These are phyloP conservation scores for Suhomyces bokatorum DNA, from an alignment of 1,139 yeast genomes.

Conservation along the genomic window DNA sequence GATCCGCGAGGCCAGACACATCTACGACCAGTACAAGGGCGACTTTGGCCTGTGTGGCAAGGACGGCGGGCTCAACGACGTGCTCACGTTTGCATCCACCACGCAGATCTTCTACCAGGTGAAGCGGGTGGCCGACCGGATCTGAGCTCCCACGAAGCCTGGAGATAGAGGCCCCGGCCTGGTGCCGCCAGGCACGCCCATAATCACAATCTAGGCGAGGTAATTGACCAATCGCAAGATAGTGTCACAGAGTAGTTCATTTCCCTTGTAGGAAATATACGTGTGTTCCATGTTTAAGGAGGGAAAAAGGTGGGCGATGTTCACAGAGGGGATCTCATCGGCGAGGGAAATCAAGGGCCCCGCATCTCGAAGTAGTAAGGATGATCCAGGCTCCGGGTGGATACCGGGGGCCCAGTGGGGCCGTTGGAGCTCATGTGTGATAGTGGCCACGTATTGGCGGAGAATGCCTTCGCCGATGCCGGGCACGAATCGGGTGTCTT, in stretches of 20 bases:
- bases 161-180: background rate
- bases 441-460: slow-evolving; percentile 15
- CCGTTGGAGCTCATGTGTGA: slow-evolving; percentile 6
- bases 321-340: slow-evolving; percentile 4
- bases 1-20: slow-evolving; percentile 25
- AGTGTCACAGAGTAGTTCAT: slow-evolving; percentile 7
- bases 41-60: slow-evolving; percentile 9
- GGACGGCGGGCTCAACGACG: slow-evolving; percentile 13
- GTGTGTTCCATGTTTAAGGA: slow-evolving; percentile 1
- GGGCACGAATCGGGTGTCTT: slow-evolving; percentile 17
- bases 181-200: background rate
- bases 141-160: no score
- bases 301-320: slow-evolving; percentile 8
- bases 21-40: slow-evolving; percentile 19
- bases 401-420: background rate
- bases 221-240: slow-evolving; percentile 12
- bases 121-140: slow-evolving; percentile 19
- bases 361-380: slow-evolving; percentile 4
- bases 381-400: background rate
- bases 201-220: slow-evolving; percentile 2
- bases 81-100: slow-evolving; percentile 23
- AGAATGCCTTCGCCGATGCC: slow-evolving; percentile 16
- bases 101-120: slow-evolving; percentile 25
- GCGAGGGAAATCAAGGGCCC: slow-evolving; percentile 8
- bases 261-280: slow-evolving; percentile 4